Evolutionary conservation across 202 grass and related monocot genomes (phyloP).

Genomic region (Schoenoplectus triqueter): DNA sequence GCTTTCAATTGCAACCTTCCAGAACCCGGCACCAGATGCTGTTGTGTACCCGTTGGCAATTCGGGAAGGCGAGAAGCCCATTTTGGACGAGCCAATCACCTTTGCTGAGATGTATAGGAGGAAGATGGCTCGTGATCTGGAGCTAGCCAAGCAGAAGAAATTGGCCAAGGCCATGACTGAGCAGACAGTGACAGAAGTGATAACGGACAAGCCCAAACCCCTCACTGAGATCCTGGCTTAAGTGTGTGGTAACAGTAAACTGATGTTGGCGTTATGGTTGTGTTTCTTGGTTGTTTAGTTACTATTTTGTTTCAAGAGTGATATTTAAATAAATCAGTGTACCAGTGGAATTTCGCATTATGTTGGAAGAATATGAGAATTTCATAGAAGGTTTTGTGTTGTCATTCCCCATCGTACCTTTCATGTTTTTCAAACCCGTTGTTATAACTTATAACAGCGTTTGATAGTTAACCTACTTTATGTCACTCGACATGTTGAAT

Average conservation of each 20-base stretch:
- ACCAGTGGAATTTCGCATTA: not conserved
- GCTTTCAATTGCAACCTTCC: slow-evolving; percentile 84
- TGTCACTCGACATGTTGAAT: not conserved
- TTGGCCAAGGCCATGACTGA: slow-evolving; percentile 43
- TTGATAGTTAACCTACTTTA: not conserved
- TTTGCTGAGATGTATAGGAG: slow-evolving; percentile 84
- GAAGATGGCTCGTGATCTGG: slow-evolving; percentile 77
- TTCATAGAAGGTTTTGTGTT: not conserved
- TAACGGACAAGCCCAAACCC: slow-evolving; percentile 36
- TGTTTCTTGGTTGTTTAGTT: not conserved
- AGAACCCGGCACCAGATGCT: slow-evolving; percentile 83
- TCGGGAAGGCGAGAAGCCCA: slow-evolving; percentile 68
- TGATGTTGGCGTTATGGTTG: not conserved
- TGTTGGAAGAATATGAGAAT: not conserved
- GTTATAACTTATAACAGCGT: not conserved
- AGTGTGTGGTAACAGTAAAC: not conserved
- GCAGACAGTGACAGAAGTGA: slow-evolving; percentile 7
- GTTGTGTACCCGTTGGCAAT: slow-evolving; percentile 78
- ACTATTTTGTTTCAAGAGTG: not conserved
- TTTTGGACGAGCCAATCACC: slow-evolving; percentile 74
- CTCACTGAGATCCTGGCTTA: slow-evolving; percentile 71
- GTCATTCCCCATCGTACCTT: not conserved
- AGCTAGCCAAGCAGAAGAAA: slow-evolving; percentile 83
- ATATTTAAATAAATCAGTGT: slow-evolving; percentile 7
- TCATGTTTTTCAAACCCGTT: not conserved